Percentiles rank a stretch among this genome's conserved stretches.
phyloP scores from a whole-genome alignment of 2,329 filamentous ascomycete genomes.

The Epichloe typhina region DNA sequence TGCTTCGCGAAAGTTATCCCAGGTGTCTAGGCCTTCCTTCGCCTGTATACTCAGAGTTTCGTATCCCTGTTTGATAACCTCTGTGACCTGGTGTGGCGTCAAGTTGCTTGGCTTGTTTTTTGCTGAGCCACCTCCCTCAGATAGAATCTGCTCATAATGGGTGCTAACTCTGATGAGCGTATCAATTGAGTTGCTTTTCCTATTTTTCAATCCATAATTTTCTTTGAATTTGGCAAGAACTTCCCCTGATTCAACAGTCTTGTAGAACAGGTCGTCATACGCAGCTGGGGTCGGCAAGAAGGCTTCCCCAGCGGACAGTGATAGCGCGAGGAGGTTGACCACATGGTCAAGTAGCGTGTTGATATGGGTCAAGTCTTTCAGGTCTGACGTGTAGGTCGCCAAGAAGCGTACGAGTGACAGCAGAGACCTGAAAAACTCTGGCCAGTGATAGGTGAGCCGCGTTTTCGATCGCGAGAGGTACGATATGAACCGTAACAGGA shows the following conservation, averaged over 20 bases:
- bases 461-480: slow-evolving; percentile 73
- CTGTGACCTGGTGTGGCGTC: slow-evolving; percentile 71
- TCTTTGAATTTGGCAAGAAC: slow-evolving; percentile 70
- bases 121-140: slow-evolving; percentile 31
- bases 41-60: slow-evolving; percentile 87
- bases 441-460: slow-evolving; percentile 83
- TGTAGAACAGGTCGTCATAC: slow-evolving; percentile 98
- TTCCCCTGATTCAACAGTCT: slow-evolving; percentile 89
- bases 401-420: slow-evolving; percentile 83
- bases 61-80: slow-evolving; percentile 92
- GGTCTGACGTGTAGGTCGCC: slow-evolving; percentile 69
- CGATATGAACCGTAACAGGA: slow-evolving; percentile 70
- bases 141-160: slow-evolving; percentile 78
- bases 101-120: slow-evolving; percentile 49
- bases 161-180: slow-evolving; percentile 70
- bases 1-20: slow-evolving; percentile 76
- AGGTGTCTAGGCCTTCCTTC: slow-evolving; percentile 72
- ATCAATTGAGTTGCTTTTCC: slow-evolving; percentile 59
- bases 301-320: slow-evolving; percentile 73
- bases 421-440: slow-evolving; percentile 82
- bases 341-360: slow-evolving; percentile 62
- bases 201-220: slow-evolving; percentile 49
- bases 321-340: slow-evolving; percentile 71
- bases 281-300: slow-evolving; percentile 79
- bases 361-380: slow-evolving; percentile 57